Evolutionary conservation across 2,329 filamentous ascomycete species (phyloP), one percentile per base, ranked within the genome.

Genomic region (Xylariaceae sp.): DNA sequence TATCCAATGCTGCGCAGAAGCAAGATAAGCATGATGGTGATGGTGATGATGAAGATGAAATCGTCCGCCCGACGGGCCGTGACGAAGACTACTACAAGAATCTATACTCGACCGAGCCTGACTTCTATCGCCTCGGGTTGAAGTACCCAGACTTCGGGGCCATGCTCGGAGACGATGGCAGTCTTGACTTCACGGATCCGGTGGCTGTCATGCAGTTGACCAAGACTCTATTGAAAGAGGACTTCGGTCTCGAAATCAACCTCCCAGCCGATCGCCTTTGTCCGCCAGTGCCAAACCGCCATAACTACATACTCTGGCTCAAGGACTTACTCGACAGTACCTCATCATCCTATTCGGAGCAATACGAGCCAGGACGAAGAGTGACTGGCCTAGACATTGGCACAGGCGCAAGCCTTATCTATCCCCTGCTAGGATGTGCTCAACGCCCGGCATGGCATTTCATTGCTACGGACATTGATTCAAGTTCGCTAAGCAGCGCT

Each of bases 291-390:
- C 80, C 82, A 0, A 84, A 83, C 62, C 85, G 92, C 53, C 87
- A 95, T 73, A 94, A 93, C 70, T 99, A 99, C 72, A 84, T 97
- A 17, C 77, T 92, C 7, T 97, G 92, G 92, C 77, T 97, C 1
- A 91, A 96, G 68, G 80, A 82, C 2, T 81, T 99, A 0, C 71
- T 97, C 5, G 91, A 96, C 68, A 87, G 85, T 0, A 88, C 87
- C 0, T 78, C 87, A 0, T 77, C 76, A 0, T 87, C 84, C 65
- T 65, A 57, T 44, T 15, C 47, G 1, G 77, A 85, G 56, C 72
- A 76, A 0, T 74, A 80, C 2, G 68, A 72, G 2, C 70, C 72
- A 1, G 70, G 70, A 0, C 76, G 82, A n/a, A 75, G 79, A 48
- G 78, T 91, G 1, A 72, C 81, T 0, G 92, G 93, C 0, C 75